Evolutionary conservation across 148 eudicot species (phyloP).

Genomic region (Nepenthes mirabilis): DNA sequence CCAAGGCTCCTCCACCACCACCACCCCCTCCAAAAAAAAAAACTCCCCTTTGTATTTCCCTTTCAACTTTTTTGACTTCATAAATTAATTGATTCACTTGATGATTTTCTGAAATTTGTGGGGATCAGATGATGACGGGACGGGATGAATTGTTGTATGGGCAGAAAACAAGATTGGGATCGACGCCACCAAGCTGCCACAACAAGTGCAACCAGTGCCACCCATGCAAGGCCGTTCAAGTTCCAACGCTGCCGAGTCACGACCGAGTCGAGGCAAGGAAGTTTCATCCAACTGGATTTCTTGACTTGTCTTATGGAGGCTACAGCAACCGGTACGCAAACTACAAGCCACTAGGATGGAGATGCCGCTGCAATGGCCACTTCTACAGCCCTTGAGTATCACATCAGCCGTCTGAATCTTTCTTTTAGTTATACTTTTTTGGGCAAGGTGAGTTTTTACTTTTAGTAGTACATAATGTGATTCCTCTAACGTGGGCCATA

Average conservation of each 20-base stretch:
- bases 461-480: too few species aligned
- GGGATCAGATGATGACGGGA: neutral
- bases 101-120: neutral
- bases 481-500: too few species aligned
- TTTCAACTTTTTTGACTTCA: too few species aligned
- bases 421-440: neutral
- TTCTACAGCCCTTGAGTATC: constrained; percentile 47
- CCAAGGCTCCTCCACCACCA: neutral
- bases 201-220: constrained; percentile 93
- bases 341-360: constrained; percentile 95
- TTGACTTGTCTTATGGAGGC: constrained; percentile 15
- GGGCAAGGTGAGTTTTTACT: neutral
- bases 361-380: constrained; percentile 56
- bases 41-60: neutral
- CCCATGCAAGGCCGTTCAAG: constrained; percentile 85
- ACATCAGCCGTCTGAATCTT: neutral
- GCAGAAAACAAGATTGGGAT: constrained; percentile 75
- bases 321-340: constrained; percentile 54
- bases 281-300: constrained; percentile 1
- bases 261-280: constrained; percentile 9
- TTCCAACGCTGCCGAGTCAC: constrained; percentile 48
- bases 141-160: constrained; percentile 31
- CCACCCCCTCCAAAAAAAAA: neutral
- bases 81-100: neutral
- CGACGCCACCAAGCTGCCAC: constrained; percentile 91